Evolutionary conservation across 2,329 filamentous ascomycete genomes (phyloP).

Genomic region (Nigrospora oryzae): DNA sequence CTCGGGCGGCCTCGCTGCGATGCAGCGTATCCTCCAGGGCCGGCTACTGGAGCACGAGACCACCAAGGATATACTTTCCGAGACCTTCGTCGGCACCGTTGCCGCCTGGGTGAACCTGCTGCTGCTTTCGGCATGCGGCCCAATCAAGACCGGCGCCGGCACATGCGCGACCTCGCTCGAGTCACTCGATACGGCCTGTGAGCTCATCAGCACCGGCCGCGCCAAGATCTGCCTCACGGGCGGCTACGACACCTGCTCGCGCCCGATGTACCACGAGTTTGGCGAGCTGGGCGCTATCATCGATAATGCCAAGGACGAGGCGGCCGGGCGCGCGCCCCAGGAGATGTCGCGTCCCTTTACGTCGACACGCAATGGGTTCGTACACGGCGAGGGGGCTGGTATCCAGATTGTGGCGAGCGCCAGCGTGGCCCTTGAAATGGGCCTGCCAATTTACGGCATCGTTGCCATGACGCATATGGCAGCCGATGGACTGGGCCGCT

Average conservation of each 20-base stretch:
- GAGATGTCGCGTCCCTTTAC: slow-evolving; percentile 98
- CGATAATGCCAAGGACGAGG: slow-evolving; percentile 93
- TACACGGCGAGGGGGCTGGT: slow-evolving; percentile 98
- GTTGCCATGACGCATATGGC: slow-evolving; percentile 90
- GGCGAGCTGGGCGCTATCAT: slow-evolving; percentile 99
- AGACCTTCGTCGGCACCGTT: slow-evolving; percentile 99
- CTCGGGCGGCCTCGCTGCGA: slow-evolving; percentile 86
- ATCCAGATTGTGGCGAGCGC: slow-evolving; percentile 98
- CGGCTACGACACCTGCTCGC: slow-evolving; percentile 97
- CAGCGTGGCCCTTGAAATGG: slow-evolving; percentile 93
- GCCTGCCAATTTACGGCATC: slow-evolving; percentile 93
- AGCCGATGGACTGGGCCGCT: slow-evolving; percentile 97
- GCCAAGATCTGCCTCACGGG: slow-evolving; percentile 91
- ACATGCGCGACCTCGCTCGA: slow-evolving; percentile 96
- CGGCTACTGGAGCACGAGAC: slow-evolving; percentile 87
- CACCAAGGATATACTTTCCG: slow-evolving; percentile 88
- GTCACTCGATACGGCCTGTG: slow-evolving; percentile 93
- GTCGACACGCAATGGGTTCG: slow-evolving; percentile 94
- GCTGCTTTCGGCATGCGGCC: slow-evolving; percentile 88
- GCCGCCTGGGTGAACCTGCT: slow-evolving; percentile 99
- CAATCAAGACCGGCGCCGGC: slow-evolving; percentile 96
- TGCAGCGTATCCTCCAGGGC: slow-evolving; percentile 96
- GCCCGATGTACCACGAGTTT: slow-evolving; percentile 98
- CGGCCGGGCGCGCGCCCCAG: slow-evolving; percentile 84
- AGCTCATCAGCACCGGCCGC: slow-evolving; percentile 85